Base-by-base conservation (phyloP, 345 rosid species). In the Carallia brachiata region DNA sequence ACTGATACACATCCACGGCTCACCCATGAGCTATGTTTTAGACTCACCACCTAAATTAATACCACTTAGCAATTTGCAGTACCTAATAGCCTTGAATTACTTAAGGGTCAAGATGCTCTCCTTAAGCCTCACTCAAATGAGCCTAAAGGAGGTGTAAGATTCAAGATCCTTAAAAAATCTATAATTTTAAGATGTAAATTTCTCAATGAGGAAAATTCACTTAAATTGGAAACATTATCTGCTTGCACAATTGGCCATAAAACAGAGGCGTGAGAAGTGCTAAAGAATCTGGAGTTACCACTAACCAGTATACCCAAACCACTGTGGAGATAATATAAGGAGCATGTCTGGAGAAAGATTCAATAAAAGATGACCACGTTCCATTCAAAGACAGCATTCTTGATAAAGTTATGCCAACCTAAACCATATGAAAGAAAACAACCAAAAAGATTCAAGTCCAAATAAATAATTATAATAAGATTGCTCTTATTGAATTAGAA, bases 221-320 rank as follows among this genome's bases (percentile, higher is more conserved):
- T 61, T 8, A 31, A 16, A 36, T 52, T 30, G 36, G 17, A 44
- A 40, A 39, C 30, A 13, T 32, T 6, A 69, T 31, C 16, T 9
- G 16, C 19, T 47, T 13, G 50, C 7, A 61, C 12, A 39, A 66
- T 59, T 58, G 19, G 47, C 16, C 17, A 52, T n/a, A 10, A 10
- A 68, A n/a, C 37, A 44, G 57, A 23, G 62, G 4, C 62, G 62
- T 31, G 52, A 4, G 32, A 71, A 18, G 50, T 47, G 68, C 54
- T 4, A 58, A 71, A 65, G 64, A 63, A 70, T 52, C 48, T 47
- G 28, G 53, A 70, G 69, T 59, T 54, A 48, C 27, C 63, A 76
- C 89, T 70, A 76, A 93, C 97, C 95, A 90, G 82, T 90, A 90
- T 62, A 93, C 97, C 98, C 98, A 93, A 27, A 80, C 61, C 32